Percentiles rank a stretch among this genome's conserved stretches.
phyloP scores from a whole-genome alignment of 1,139 yeast genomes.

The Scheffersomyces segobiensis region DNA sequence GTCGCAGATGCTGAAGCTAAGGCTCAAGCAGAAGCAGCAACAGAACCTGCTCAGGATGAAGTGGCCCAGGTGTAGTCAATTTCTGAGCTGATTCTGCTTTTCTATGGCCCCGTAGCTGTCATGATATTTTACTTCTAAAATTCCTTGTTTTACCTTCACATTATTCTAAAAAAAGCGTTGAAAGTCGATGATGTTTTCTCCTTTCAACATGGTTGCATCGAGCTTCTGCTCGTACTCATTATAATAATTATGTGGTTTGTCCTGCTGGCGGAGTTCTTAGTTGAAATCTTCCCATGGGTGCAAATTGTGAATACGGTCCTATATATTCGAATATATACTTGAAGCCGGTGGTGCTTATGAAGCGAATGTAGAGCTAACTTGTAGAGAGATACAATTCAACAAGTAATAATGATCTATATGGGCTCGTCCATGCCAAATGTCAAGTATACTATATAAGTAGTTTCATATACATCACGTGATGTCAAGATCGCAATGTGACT shows the following conservation, averaged over 20 bases:
- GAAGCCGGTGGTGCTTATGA: neutral
- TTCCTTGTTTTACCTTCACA: neutral
- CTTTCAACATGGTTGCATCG: neutral
- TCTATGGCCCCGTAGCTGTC: neutral
- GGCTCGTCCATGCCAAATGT: neutral
- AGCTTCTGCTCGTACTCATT: neutral
- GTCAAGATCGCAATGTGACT: constrained; percentile 7
- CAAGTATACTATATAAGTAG: neutral
- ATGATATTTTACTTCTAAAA: neutral
- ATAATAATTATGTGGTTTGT: neutral
- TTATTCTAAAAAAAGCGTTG: neutral
- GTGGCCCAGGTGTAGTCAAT: neutral
- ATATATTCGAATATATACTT: neutral
- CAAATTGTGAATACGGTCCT: neutral
- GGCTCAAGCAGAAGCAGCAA: neutral
- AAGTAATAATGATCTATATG: neutral
- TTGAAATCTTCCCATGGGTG: constrained; percentile 8
- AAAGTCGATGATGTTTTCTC: neutral
- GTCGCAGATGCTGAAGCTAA: constrained; percentile 1
- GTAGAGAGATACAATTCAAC: neutral
- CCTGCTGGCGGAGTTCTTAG: constrained; percentile 12
- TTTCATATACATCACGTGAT: constrained; percentile 1
- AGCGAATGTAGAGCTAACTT: neutral
- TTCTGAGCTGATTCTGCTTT: neutral
- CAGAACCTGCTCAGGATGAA: constrained; percentile 1